A percentile compares a stretch with the other conserved stretches of the same genome.
phyloP scores from a whole-genome alignment of 345 rosid genomes.

The Arabidopsis suecica region DNA sequence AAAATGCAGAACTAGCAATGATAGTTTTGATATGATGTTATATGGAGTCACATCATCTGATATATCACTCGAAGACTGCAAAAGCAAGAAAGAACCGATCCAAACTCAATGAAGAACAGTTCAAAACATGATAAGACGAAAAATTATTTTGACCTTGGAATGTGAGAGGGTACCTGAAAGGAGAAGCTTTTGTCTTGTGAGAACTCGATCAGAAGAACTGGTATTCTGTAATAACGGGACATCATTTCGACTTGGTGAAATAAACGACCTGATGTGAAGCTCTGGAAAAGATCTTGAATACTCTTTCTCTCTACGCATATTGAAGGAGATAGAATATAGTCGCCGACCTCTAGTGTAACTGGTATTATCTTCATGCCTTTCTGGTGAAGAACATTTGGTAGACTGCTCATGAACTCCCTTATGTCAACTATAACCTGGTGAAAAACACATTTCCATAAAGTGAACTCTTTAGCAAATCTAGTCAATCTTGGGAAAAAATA shows the following conservation, averaged over 20 bases:
- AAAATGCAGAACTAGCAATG: slow-evolving; percentile 87
- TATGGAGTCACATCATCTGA: slow-evolving; percentile 95
- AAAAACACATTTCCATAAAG: not conserved
- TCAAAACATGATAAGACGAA: not conserved
- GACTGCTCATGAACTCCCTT: slow-evolving; percentile 99
- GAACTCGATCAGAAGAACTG: slow-evolving; percentile 96
- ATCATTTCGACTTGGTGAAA: slow-evolving; percentile 93
- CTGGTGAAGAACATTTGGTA: slow-evolving; percentile 97
- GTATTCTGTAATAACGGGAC: slow-evolving; percentile 88
- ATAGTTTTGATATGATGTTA: slow-evolving; percentile 89
- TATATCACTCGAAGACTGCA: slow-evolving; percentile 92
- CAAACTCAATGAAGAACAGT: slow-evolving; percentile 3
- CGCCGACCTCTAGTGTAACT: slow-evolving; percentile 92
- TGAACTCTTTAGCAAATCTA: not conserved
- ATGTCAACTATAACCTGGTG: slow-evolving; percentile 90
- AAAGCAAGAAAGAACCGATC: slow-evolving; percentile 4
- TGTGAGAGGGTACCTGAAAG: slow-evolving; percentile 67
- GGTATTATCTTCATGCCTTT: slow-evolving; percentile 94
- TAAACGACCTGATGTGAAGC: slow-evolving; percentile 94
- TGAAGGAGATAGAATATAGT: slow-evolving; percentile 85
- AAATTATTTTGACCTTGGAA: not conserved
- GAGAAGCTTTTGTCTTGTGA: slow-evolving; percentile 99
- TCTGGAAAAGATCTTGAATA: slow-evolving; percentile 91
- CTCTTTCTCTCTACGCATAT: slow-evolving; percentile 96
- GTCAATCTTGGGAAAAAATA: slow-evolving; percentile 1